Base-by-base conservation (phyloP, 805 yeast species). In the Pichia occidentalis region DNA sequence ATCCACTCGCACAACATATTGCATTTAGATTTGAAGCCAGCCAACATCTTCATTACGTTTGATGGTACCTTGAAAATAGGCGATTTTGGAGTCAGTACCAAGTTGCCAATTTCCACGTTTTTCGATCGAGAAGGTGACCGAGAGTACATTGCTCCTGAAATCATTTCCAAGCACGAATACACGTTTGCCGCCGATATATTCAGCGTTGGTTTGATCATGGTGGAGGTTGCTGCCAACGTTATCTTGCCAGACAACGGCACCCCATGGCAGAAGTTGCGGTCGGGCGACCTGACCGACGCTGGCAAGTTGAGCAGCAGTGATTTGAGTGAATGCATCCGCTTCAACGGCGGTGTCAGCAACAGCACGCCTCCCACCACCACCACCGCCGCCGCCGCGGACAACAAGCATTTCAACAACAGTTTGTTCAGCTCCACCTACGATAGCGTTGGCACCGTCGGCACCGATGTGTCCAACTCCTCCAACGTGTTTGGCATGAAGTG, bases 81-180 rank as follows among this genome's bases (percentile, higher is more conserved):
- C 14, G 98, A 92, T 61, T 92, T 92, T 65, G 98, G 98, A 7
- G 76, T 92, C 69, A 95, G 97, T 5, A 75, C 95, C 3, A 76
- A 74, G 47, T 64, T 77, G 37, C 97, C 97, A 0, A 77, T 79
- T 14, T 74, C 74, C 33, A 70, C 68, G 29, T 76, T 65, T 46
- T 80, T 85, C 51, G 98, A 92, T 60, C 74, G 95, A 48, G 98
- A 92, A 62, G 98, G 98, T 20, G 98, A 92, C 60, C 70, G 97
- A 37, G 95, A 90, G 57, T 92, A 92, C 60, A 92, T 92, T 61
- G 97, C 98, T 0, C 98, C 98, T 1, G 98, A 92, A 58, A 79
- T 92, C 18, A 79, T 92, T 38, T 76, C 87, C 24, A 76, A 73
- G 31, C 87, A 85, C 55, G 71, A 74, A 30, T 92, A 92, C 56